Evolutionary conservation across 345 rosid species (phyloP), one percentile per base, ranked within the genome.

Genomic region (Capsella bursapastoris): DNA sequence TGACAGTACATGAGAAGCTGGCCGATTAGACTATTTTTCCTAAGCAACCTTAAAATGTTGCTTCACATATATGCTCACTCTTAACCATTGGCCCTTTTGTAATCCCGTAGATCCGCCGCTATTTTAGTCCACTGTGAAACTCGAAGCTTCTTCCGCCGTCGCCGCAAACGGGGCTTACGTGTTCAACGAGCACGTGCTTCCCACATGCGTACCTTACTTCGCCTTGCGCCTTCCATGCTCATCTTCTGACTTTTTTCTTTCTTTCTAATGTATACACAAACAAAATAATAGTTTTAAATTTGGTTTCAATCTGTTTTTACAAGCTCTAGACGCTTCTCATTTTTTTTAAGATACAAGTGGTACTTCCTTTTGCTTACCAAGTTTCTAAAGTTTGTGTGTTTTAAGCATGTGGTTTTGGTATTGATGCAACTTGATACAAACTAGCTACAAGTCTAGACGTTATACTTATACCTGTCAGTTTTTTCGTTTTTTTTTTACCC

Each of bases 171-270:
- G 65, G 64, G 65, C 59, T 48, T 16, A 68, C 64, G 40, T 69
- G 70, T 44, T 15, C 65, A 62, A 38, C 2, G 44, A 12, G 6
- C 65, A 76, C 71, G 66, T 69, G 80, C 35, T 27, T 53, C 18
- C 52, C 75, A 76, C 80, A 70, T 76, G 80, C 44, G 0, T 62
- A 28, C 75, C 59, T 3, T 45, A 53, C 70, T 76, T 53, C 31
- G 6, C 48, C 69, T 75, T 48, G 58, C 40, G 35, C 44, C 50
- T 35, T 62, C 49, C 63, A 68, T 48, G 73, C 47, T 67, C 47
- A 38, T 65, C 27, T 65, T 43, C 49, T 55, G 47, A 16, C 57
- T 4, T 55, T 72, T 34, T 48, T 18, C 18, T 18, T 72, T 34
- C 27, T 34, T 0, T 60, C 25, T 22, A 22, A 22, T 22, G 4